These are phyloP conservation scores for Ochetophila trinervis DNA, from an alignment of 306 rosid genomes.

Conservation along the genomic window DNA sequence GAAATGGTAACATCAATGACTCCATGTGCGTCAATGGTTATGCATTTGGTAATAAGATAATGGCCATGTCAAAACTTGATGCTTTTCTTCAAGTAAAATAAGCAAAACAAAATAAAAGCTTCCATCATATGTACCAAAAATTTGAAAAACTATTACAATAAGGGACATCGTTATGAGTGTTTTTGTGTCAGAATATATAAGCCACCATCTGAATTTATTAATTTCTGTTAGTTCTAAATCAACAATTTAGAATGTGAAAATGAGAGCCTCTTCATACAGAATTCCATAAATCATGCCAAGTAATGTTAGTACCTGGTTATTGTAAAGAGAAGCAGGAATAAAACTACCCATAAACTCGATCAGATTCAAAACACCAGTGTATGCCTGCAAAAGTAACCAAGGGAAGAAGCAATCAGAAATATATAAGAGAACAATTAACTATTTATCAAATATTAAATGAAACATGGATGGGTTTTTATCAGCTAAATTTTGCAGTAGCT, in stretches of 20 bases:
- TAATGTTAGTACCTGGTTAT: conserved; percentile 68
- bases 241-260: too few relatives aligned
- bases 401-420: not conserved
- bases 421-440: conserved; percentile 8
- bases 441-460: too few relatives aligned
- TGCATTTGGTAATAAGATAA: not conserved
- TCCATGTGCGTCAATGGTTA: too few relatives aligned
- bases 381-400: conserved; percentile 57
- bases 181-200: not conserved
- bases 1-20: too few relatives aligned
- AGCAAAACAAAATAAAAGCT: not conserved
- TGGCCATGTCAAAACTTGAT: not conserved
- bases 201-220: too few relatives aligned
- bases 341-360: conserved; percentile 68
- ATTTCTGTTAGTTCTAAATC: too few relatives aligned
- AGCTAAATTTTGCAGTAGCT: too few relatives aligned
- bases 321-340: conserved; percentile 74
- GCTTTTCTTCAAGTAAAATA: too few relatives aligned
- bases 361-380: conserved; percentile 73
- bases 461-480: too few relatives aligned
- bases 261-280: too few relatives aligned
- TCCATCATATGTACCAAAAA: not conserved
- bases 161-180: not conserved
- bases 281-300: conserved; percentile 16
- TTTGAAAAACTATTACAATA: not conserved